Evolutionary conservation across 208 protist genomes (phyloP).

Genomic region (Giardia muris): DNA sequence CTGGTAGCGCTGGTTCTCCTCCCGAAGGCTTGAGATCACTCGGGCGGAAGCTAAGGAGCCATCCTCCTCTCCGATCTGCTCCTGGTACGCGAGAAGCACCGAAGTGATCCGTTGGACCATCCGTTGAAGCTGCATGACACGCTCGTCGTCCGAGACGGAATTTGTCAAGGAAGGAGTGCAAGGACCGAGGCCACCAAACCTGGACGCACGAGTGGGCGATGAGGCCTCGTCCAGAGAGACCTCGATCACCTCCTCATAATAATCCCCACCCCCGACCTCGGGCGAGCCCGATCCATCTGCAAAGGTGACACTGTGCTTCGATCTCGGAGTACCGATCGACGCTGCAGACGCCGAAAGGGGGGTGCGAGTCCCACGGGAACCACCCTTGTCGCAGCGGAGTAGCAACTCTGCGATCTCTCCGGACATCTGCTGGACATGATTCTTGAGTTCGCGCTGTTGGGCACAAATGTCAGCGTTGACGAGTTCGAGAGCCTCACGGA

Average conservation of each 20-base stretch:
- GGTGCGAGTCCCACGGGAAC: no score
- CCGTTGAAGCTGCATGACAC: neutral
- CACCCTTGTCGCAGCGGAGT: neutral
- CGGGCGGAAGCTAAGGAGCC: neutral
- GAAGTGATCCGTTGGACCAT: neutral
- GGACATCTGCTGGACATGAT: neutral
- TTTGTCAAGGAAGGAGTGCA: no score
- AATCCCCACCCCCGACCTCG: neutral
- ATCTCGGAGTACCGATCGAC: neutral
- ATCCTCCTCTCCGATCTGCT: neutral
- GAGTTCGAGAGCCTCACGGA: neutral
- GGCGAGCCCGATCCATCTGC: neutral
- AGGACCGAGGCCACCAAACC: neutral
- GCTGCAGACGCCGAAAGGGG: no score
- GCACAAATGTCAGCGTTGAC: neutral
- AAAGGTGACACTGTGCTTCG: neutral
- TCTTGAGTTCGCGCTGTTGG: neutral
- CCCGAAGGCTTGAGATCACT: neutral
- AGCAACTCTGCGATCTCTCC: neutral
- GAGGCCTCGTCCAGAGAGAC: neutral
- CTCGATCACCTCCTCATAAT: neutral
- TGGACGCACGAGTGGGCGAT: neutral
- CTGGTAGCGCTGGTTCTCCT: neutral
- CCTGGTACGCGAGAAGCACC: neutral
- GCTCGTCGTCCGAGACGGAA: neutral